Evolutionary conservation across 2,329 filamentous ascomycete species (phyloP), one percentile per base, ranked within the genome.

Genomic region (Lachnellula suecica): DNA sequence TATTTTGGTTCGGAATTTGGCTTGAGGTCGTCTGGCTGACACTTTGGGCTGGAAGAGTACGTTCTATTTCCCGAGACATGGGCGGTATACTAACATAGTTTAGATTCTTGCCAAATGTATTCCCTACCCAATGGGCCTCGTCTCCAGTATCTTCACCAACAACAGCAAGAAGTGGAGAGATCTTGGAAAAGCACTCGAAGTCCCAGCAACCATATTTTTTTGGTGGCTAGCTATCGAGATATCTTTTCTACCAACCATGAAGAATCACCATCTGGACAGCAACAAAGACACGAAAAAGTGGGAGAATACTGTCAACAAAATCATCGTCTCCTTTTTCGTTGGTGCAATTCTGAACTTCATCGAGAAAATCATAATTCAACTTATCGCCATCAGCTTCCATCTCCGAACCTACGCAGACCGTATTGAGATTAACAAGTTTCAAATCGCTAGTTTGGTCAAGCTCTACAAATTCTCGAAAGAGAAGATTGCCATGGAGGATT

Each of bases 1-100:
- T 97, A 41, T 74, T 91, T 54, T 97, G 93, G 93, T 97, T 97
- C 66, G 89, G 89, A 25, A 91, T 97, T 57, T 97, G 93, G 93
- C 79, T 97, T 17, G 89, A 96, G 70, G 90, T 96, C 38, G 79
- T 97, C 23, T 97, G 93, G 93, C 78, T 93, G 57, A 91, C 91
- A 0, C 77, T 97, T 0, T 97, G 93, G 93, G 86, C 87, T 19
- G 87, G 51, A 49, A 71, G 83, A 64, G 88, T 67, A 55, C 72
- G 82, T 65, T 27, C 25, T 29, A 25, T 40, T 37, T 13, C 19
- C 20, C n/a, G 4, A 15, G 1, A 6, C 23, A 2, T 35, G 9
- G 27, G 24, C 24, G 52, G 27, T 17, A 19, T 51, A 35, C 45
- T 61, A 43, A 55, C 29, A 27, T 54, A 23, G 4, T 56, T 4